Evolutionary conservation across 208 protist species (phyloP).

Genomic region (Trypanosoma brucei): DNA sequence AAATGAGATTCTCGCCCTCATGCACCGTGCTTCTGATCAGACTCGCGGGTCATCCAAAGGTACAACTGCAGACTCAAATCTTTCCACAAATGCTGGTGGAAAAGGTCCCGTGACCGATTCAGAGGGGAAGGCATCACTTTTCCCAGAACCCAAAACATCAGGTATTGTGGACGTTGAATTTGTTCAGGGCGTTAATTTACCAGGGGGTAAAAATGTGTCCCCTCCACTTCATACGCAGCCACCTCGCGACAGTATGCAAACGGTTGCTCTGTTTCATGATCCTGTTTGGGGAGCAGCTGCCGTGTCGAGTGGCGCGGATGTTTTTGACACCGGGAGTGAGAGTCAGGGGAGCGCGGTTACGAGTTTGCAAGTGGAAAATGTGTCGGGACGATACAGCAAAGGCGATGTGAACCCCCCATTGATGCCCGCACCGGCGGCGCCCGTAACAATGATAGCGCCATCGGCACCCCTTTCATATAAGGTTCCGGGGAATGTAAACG

Average conservation of each 20-base stretch:
- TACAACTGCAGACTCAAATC: constrained; percentile 1
- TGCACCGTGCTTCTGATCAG: constrained; percentile 22
- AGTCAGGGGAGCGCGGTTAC: constrained; percentile 1
- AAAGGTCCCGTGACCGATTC: not conserved
- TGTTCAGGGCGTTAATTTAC: constrained; percentile 67
- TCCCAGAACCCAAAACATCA: constrained; percentile 22
- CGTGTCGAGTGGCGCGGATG: constrained; percentile 15
- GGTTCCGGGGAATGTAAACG: not conserved
- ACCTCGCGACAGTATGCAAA: constrained; percentile 9
- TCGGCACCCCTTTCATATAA: constrained; percentile 12
- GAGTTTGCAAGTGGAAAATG: constrained; percentile 5
- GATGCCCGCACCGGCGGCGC: constrained; percentile 6
- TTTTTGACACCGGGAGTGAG: constrained; percentile 14
- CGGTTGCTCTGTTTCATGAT: constrained; percentile 74
- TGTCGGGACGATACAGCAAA: constrained; percentile 4
- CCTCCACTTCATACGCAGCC: constrained; percentile 11
- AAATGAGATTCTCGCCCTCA: constrained; percentile 33
- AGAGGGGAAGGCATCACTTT: constrained; percentile 7
- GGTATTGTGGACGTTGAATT: constrained; percentile 43
- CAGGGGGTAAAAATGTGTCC: constrained; percentile 28
- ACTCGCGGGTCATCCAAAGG: not conserved
- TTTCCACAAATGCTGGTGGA: not conserved
- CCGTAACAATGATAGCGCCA: constrained; percentile 9
- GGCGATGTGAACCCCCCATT: not conserved
- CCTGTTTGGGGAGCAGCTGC: constrained; percentile 50